phyloP scores from a whole-genome alignment of 768 basidiomycete species.

The Gymnopilus junonius region DNA sequence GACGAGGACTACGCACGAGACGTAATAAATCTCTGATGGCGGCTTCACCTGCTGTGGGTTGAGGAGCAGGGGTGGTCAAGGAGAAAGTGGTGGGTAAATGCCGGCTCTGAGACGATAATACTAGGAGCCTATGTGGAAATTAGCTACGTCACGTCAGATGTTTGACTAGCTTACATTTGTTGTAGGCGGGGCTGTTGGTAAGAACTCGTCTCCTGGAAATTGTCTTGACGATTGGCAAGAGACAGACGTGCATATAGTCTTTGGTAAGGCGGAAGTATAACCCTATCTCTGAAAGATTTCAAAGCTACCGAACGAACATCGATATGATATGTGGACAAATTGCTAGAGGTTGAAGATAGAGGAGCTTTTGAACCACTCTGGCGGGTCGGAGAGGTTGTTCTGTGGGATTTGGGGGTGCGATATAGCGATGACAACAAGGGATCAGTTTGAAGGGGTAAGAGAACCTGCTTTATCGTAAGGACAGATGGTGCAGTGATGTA shows the following conservation, averaged over 20 bases:
- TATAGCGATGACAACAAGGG: slow-evolving; percentile 69
- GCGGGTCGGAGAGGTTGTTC: slow-evolving; percentile 49
- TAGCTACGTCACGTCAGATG: slow-evolving; percentile 1
- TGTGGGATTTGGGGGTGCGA: slow-evolving; percentile 63
- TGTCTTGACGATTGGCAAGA: slow-evolving; percentile 57
- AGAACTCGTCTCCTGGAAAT: slow-evolving; percentile 53
- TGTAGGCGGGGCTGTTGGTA: slow-evolving; percentile 74
- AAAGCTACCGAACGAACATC: slow-evolving; percentile 85
- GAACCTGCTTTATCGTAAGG: slow-evolving; percentile 27
- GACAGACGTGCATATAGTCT: slow-evolving; percentile 62
- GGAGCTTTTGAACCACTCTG: slow-evolving; percentile 50
- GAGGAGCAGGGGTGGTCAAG: slow-evolving; percentile 57
- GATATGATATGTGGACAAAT: slow-evolving; percentile 55
- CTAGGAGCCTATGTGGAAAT: slow-evolving; percentile 59
- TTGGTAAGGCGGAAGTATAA: slow-evolving; percentile 68
- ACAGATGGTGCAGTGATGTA: background rate
- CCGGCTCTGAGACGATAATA: slow-evolving; percentile 73
- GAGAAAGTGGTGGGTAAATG: slow-evolving; percentile 62
- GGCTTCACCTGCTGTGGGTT: slow-evolving; percentile 66
- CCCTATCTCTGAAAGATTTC: slow-evolving; percentile 78
- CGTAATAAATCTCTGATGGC: slow-evolving; percentile 71
- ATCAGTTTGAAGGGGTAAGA: slow-evolving; percentile 42
- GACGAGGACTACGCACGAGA: slow-evolving; percentile 58
- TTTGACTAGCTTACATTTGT: slow-evolving; percentile 63
- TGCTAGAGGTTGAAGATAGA: slow-evolving; percentile 36